These are phyloP conservation scores for Leishmania tropica DNA, from an alignment of 208 protist genomes.

Conservation along the genomic window DNA sequence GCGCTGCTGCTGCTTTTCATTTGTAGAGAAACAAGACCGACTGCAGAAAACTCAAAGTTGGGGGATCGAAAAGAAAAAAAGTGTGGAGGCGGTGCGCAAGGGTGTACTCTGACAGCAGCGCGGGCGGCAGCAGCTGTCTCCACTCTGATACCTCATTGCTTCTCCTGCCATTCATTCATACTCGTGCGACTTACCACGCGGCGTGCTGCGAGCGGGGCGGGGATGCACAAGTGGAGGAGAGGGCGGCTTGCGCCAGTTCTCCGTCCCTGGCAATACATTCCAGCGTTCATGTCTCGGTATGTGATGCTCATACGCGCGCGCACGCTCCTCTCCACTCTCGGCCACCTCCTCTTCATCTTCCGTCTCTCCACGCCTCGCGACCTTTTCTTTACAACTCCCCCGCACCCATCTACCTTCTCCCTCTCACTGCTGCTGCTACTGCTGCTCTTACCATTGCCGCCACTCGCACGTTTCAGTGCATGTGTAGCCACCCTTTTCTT, in stretches of 20 bases:
- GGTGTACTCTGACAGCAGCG: too few relatives aligned
- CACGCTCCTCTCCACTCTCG: neutral
- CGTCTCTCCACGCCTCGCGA: neutral
- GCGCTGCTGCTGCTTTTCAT: neutral
- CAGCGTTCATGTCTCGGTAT: neutral
- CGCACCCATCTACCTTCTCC: neutral
- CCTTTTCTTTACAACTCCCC: neutral
- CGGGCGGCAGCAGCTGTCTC: neutral
- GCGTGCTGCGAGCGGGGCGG: neutral
- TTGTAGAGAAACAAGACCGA: neutral
- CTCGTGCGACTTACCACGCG: neutral
- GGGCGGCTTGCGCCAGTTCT: neutral
- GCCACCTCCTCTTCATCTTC: neutral
- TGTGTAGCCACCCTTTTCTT: neutral
- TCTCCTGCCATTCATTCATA: neutral
- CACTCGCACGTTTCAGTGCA: neutral
- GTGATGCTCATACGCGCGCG: neutral
- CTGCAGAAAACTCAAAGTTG: neutral
- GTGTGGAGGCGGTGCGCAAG: too few relatives aligned
- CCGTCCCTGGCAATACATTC: neutral
- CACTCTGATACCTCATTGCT: neutral
- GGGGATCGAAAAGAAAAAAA: neutral
- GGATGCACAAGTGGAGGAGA: neutral
- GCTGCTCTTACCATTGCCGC: neutral
- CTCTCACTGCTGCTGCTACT: neutral